Evolutionary conservation across 2,329 filamentous ascomycete genomes (phyloP).

Genomic region (Bipolaris zeicola): DNA sequence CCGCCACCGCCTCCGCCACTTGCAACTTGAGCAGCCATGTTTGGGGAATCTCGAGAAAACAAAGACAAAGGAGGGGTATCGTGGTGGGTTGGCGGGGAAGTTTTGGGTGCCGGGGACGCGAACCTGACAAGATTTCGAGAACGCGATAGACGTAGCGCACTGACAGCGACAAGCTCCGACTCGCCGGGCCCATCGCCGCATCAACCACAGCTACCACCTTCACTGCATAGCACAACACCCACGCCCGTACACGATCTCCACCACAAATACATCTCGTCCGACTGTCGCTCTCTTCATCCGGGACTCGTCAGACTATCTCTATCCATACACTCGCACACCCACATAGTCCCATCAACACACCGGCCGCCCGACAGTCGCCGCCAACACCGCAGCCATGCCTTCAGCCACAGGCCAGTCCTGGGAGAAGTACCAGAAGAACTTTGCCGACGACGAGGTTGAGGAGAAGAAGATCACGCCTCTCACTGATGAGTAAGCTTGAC

Average conservation of each 20-base stretch:
- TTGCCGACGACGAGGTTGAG: conserved; percentile 92
- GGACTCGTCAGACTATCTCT: not conserved
- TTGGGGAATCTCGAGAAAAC: conserved; percentile 16
- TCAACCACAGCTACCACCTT: conserved; percentile 27
- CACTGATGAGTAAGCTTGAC: conserved; percentile 79
- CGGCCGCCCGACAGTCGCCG: conserved; percentile 14
- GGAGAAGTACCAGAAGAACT: conserved; percentile 99
- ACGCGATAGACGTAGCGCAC: conserved; percentile 23
- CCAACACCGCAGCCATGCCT: conserved; percentile 67
- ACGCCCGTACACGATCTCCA: conserved; percentile 5
- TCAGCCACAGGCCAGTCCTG: conserved; percentile 91
- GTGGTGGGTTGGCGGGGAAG: conserved; percentile 28
- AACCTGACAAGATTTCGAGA: conserved; percentile 33
- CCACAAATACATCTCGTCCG: conserved; percentile 2
- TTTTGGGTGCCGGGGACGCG: conserved; percentile 34
- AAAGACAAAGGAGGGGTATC: conserved; percentile 27
- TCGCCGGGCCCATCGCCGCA: conserved; percentile 30
- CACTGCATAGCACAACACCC: conserved; percentile 25
- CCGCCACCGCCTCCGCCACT: conserved; percentile 53
- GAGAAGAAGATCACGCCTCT: conserved; percentile 99
- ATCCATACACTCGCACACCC: not conserved
- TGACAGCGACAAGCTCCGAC: conserved; percentile 18
- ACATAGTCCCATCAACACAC: conserved; percentile 8
- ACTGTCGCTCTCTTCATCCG: conserved; percentile 1
- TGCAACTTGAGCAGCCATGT: conserved; percentile 44